phyloP scores from a whole-genome alignment of 192 early-diverging fungal genomes.

The Powellomyces hirtus region DNA sequence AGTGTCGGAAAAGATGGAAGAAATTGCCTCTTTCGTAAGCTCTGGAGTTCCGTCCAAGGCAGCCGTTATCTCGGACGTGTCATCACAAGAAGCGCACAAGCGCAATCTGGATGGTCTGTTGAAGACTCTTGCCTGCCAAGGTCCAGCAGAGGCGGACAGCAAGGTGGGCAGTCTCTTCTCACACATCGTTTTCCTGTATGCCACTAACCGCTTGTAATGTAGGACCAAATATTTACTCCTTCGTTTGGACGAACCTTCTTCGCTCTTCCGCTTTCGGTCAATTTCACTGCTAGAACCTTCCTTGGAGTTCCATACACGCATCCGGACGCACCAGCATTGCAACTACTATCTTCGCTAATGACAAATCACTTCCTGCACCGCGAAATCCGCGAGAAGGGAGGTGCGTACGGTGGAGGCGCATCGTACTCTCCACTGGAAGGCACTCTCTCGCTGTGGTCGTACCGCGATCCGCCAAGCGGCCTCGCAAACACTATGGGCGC shows the following conservation, averaged over 20 bases:
- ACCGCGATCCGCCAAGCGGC: slow-evolving; percentile 78
- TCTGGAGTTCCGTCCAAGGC: slow-evolving; percentile 26
- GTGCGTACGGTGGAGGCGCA: slow-evolving; percentile 94
- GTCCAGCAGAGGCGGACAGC: neutral
- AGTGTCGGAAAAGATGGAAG: slow-evolving; percentile 21
- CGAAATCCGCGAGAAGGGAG: slow-evolving; percentile 95
- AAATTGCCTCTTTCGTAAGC: neutral
- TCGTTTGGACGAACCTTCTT: slow-evolving; percentile 67
- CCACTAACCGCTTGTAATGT: too few relatives aligned
- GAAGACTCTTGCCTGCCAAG: slow-evolving; percentile 11
- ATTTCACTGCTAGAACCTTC: slow-evolving; percentile 73
- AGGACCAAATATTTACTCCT: slow-evolving; percentile 40
- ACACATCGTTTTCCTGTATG: neutral
- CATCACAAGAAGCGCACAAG: slow-evolving; percentile 18
- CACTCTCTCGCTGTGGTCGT: slow-evolving; percentile 84
- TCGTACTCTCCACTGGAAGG: slow-evolving; percentile 70
- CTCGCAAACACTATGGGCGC: slow-evolving; percentile 70
- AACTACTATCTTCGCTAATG: slow-evolving; percentile 76
- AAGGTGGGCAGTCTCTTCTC: neutral
- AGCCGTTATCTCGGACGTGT: slow-evolving; percentile 7
- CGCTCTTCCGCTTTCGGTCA: slow-evolving; percentile 81
- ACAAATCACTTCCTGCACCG: slow-evolving; percentile 88
- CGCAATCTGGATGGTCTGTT: slow-evolving; percentile 23
- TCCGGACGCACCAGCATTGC: slow-evolving; percentile 73
- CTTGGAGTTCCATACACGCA: slow-evolving; percentile 84